A percentile compares a stretch with the other conserved stretches of the same genome.
phyloP scores from a whole-genome alignment of 768 basidiomycete genomes.

The Gautieria morchelliformis region DNA sequence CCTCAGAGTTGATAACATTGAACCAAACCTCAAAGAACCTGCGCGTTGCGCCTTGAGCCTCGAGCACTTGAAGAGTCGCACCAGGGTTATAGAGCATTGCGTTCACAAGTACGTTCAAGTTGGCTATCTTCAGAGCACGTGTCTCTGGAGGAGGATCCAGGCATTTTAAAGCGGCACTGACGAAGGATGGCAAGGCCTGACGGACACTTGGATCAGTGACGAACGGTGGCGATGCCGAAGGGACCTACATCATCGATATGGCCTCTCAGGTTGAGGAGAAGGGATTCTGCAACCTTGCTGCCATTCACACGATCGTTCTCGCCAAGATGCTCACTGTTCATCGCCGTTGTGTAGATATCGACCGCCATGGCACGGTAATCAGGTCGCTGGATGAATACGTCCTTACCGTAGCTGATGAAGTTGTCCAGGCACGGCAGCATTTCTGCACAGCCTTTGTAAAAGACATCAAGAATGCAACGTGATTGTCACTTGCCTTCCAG shows the following conservation, averaged over 20 bases:
- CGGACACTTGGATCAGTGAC: background rate
- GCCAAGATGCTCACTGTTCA: conserved; percentile 62
- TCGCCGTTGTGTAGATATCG: conserved; percentile 73
- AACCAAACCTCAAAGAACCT: conserved; percentile 86
- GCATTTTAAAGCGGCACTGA: conserved; percentile 49
- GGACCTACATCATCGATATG: conserved; percentile 63
- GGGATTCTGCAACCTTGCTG: conserved; percentile 75
- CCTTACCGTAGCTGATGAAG: conserved; percentile 76
- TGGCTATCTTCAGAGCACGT: conserved; percentile 56
- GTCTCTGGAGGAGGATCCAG: conserved; percentile 52
- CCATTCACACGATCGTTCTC: conserved; percentile 80
- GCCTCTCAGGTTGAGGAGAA: conserved; percentile 72
- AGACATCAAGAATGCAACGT: background rate
- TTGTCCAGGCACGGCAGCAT: conserved; percentile 87
- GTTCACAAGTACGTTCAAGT: conserved; percentile 78
- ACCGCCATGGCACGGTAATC: conserved; percentile 75
- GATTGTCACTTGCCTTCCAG: conserved; percentile 52
- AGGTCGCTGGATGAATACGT: conserved; percentile 57
- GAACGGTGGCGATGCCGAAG: background rate
- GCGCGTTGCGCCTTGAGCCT: conserved; percentile 51
- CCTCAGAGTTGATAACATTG: conserved; percentile 46
- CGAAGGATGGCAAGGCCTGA: conserved; percentile 56
- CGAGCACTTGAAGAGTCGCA: conserved; percentile 69
- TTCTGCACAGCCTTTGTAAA: conserved; percentile 30
- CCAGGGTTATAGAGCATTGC: conserved; percentile 75